phyloP scores from a whole-genome alignment of 331 rosid genomes.

The Prunus yedoensis region DNA sequence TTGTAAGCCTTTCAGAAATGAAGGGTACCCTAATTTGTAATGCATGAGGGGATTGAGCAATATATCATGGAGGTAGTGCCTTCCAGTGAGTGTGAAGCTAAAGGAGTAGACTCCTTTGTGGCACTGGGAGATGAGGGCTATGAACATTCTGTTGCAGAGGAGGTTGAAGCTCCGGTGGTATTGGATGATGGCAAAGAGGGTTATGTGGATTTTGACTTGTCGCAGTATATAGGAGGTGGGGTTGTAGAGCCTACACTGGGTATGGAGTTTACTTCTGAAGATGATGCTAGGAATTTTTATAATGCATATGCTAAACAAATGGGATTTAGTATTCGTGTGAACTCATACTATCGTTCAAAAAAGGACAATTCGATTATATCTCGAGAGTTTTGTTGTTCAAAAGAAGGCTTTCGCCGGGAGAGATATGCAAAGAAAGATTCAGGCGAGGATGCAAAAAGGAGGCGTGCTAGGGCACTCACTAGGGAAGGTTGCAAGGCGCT shows the following conservation, averaged over 20 bases:
- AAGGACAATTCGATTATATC: constrained; percentile 25
- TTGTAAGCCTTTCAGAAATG: not conserved
- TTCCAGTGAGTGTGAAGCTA: constrained; percentile 16
- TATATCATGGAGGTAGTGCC: constrained; percentile 17
- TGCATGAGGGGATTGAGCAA: not conserved
- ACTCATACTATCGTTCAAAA: constrained; percentile 24
- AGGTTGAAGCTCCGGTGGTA: constrained; percentile 9
- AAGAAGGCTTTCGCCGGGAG: constrained; percentile 27
- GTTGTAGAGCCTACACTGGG: constrained; percentile 13
- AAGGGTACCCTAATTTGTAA: not conserved
- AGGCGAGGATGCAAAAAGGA: not conserved
- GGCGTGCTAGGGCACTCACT: constrained; percentile 29
- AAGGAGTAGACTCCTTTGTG: not conserved
- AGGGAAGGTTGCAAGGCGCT: constrained; percentile 31
- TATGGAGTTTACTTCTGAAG: constrained; percentile 29
- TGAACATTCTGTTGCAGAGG: constrained; percentile 14
- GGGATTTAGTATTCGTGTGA: constrained; percentile 25
- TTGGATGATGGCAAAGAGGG: constrained; percentile 22
- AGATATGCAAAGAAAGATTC: constrained; percentile 7
- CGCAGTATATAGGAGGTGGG: constrained; percentile 6
- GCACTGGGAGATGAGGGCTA: constrained; percentile 7
- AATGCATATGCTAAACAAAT: constrained; percentile 27
- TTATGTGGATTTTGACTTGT: not conserved
- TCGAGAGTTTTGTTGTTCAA: constrained; percentile 31
- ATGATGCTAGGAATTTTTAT: constrained; percentile 22